These are phyloP conservation scores for Balakata baccata DNA, from an alignment of 345 rosid genomes.

Conservation along the genomic window DNA sequence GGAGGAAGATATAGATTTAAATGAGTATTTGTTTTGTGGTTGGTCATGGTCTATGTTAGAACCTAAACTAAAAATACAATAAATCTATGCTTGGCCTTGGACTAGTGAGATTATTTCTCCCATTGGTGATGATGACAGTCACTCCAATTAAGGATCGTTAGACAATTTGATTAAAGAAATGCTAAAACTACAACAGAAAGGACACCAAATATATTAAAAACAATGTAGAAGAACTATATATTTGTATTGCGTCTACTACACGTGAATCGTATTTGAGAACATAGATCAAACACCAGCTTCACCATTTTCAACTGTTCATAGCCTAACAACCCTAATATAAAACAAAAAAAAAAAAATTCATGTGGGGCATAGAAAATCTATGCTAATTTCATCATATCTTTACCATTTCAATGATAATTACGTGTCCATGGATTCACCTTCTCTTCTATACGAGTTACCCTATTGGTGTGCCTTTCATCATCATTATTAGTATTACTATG, in stretches of 20 bases:
- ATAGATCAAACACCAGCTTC: slow-evolving; percentile 28
- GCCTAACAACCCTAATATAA: slow-evolving; percentile 36
- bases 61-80: neutral
- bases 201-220: neutral
- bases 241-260: slow-evolving; percentile 30
- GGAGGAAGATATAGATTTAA: neutral
- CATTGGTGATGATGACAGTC: slow-evolving; percentile 27
- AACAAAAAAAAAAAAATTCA: neutral
- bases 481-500: neutral
- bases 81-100: slow-evolving; percentile 5
- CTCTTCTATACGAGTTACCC: slow-evolving; percentile 9
- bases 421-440: slow-evolving; percentile 27
- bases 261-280: slow-evolving; percentile 36
- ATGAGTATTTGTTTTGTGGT: neutral
- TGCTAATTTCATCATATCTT: slow-evolving; percentile 57
- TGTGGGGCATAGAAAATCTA: slow-evolving; percentile 41
- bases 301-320: slow-evolving; percentile 22
- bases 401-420: slow-evolving; percentile 39
- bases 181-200: slow-evolving; percentile 9
- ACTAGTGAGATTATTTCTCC: slow-evolving; percentile 20
- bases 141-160: slow-evolving; percentile 16
- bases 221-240: slow-evolving; percentile 11
- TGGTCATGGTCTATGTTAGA: neutral
- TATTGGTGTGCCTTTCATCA: slow-evolving; percentile 12
- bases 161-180: slow-evolving; percentile 20